Evolutionary conservation across 345 rosid genomes (phyloP).

Genomic region (Populus ilicifolia): DNA sequence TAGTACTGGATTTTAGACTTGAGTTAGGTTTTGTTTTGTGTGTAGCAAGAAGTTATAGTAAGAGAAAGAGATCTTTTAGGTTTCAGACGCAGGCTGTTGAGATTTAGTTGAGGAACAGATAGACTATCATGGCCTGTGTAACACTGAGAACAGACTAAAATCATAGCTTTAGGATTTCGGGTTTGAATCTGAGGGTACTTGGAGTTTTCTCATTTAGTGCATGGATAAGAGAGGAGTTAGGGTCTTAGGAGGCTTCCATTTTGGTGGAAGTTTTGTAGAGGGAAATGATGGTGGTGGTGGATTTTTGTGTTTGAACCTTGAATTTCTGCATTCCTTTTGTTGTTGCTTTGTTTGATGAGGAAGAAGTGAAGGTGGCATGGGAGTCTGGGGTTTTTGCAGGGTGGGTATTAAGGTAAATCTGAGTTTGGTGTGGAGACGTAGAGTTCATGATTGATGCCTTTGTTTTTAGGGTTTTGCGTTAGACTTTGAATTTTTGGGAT

Average conservation of each 20-base stretch:
- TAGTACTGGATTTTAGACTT: not conserved
- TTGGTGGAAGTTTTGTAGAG: not conserved
- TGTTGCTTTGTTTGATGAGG: not conserved
- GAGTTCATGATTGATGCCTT: conserved; percentile 1
- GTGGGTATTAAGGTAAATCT: not conserved
- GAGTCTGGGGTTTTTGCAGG: not conserved
- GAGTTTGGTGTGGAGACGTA: not conserved
- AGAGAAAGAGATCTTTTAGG: not conserved
- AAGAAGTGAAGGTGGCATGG: not conserved
- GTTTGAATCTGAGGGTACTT: not conserved
- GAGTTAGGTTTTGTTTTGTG: not conserved
- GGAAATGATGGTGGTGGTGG: conserved; percentile 1
- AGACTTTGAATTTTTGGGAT: conserved; percentile 4
- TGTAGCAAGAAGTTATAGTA: not conserved
- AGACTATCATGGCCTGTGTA: conserved; percentile 3
- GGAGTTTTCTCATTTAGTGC: not conserved
- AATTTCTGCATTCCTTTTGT: not conserved
- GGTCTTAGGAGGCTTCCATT: conserved; percentile 9
- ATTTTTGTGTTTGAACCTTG: not conserved
- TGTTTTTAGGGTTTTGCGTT: conserved; percentile 11
- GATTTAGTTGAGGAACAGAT: not conserved
- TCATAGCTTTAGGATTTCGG: not conserved
- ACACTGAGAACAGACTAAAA: not conserved
- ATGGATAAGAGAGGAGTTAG: not conserved
- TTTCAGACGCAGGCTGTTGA: not conserved